Conservation (phyloP, 1,139 yeast genomes). For the Saccharomyces uvarum region DNA sequence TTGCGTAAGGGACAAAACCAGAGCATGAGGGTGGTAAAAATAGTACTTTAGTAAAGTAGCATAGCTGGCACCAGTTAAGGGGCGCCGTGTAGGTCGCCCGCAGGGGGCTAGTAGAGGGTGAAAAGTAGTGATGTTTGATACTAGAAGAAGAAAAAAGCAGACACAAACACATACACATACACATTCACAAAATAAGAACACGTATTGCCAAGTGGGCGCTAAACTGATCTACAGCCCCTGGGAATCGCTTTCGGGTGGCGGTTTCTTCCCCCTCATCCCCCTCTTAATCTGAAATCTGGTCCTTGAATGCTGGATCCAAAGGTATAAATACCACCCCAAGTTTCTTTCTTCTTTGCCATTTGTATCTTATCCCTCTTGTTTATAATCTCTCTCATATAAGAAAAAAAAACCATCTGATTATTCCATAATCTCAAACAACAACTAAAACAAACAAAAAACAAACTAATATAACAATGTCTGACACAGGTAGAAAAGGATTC, state of each 20-base stretch:
- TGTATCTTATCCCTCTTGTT: too few relatives aligned
- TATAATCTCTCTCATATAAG: neutral
- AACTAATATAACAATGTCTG: conserved; percentile 44
- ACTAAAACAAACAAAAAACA: conserved; percentile 1
- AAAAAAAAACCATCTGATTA: neutral
- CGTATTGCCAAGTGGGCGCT: neutral
- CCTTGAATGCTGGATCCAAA: too few relatives aligned
- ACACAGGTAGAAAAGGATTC: conserved; percentile 70
- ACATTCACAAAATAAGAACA: neutral
- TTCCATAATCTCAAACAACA: neutral
- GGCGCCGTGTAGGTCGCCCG: neutral
- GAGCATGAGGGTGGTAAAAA: too few relatives aligned
- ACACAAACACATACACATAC: neutral
- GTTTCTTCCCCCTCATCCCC: too few relatives aligned
- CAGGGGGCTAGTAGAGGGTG: neutral
- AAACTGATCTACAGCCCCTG: too few relatives aligned
- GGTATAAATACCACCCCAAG: too few relatives aligned
- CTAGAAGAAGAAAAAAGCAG: neutral
- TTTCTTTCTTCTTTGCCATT: too few relatives aligned
- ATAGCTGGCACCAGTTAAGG: neutral
- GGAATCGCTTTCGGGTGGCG: too few relatives aligned
- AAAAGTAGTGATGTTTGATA: neutral
- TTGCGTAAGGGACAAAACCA: too few relatives aligned
- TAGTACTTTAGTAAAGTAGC: neutral
- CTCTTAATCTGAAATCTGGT: too few relatives aligned